phyloP scores from a whole-genome alignment of 352 stramenopile species.

The Globisporangium emineosum region DNA sequence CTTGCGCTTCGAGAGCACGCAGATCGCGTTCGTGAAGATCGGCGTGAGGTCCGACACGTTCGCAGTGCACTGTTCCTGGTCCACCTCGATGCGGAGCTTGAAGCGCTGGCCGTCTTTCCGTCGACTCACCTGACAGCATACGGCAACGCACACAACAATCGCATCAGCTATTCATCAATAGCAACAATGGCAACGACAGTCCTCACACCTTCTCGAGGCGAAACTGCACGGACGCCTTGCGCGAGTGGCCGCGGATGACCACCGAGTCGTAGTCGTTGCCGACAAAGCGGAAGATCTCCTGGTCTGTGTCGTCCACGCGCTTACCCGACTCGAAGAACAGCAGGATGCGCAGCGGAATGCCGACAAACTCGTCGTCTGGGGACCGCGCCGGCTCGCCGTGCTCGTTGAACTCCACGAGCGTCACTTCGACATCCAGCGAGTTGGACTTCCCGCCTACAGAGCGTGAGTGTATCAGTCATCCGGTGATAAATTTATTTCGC shows the following conservation, averaged over 20 bases:
- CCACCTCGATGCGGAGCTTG: slow-evolving; percentile 80
- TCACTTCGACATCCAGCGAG: slow-evolving; percentile 74
- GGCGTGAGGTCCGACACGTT: slow-evolving; percentile 74
- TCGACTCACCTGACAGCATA: slow-evolving; percentile 51
- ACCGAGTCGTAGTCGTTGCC: slow-evolving; percentile 85
- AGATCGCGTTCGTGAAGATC: slow-evolving; percentile 86
- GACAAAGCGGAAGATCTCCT: slow-evolving; percentile 86
- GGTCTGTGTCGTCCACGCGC: slow-evolving; percentile 75
- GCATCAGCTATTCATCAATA: background rate
- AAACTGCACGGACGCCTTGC: slow-evolving; percentile 74
- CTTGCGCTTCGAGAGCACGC: slow-evolving; percentile 85
- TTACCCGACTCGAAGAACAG: slow-evolving; percentile 87
- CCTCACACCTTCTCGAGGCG: slow-evolving; percentile 67
- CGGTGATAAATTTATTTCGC: background rate
- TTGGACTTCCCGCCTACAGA: slow-evolving; percentile 69
- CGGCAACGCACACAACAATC: background rate
- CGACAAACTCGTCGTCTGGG: slow-evolving; percentile 69
- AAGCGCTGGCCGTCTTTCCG: slow-evolving; percentile 84
- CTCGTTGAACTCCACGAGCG: slow-evolving; percentile 78
- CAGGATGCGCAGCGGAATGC: slow-evolving; percentile 74
- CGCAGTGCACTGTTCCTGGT: slow-evolving; percentile 80
- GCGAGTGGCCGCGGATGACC: slow-evolving; percentile 58
- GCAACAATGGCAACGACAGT: background rate
- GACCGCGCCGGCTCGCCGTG: slow-evolving; percentile 59
- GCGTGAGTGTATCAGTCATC: background rate